These are phyloP conservation scores for Pythium aquatile DNA, from an alignment of 352 stramenopile species.

Conservation along the genomic window DNA sequence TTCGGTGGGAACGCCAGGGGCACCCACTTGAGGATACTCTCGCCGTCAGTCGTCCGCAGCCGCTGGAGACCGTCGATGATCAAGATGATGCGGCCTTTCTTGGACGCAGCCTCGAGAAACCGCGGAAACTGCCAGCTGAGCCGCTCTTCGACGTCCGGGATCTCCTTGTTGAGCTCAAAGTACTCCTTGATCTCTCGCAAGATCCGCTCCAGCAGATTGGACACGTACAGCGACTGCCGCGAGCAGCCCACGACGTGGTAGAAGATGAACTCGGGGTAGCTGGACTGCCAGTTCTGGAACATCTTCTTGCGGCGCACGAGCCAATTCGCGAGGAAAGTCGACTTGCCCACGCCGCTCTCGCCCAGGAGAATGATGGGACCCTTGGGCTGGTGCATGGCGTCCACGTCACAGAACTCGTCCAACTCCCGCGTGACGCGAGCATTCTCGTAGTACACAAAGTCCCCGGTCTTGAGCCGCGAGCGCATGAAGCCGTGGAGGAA, in stretches of 20 bases:
- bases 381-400: constrained; percentile 79
- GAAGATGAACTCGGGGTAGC: constrained; percentile 88
- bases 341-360: constrained; percentile 73
- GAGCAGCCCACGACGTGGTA: constrained; percentile 90
- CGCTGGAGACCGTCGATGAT: constrained; percentile 90
- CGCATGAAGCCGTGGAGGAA: constrained; percentile 86
- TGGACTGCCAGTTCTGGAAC: constrained; percentile 83
- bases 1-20: constrained; percentile 86
- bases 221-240: constrained; percentile 81
- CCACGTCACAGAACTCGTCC: constrained; percentile 85
- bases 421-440: constrained; percentile 55
- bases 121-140: constrained; percentile 90
- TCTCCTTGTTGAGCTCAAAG: constrained; percentile 88
- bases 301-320: constrained; percentile 81
- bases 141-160: constrained; percentile 82
- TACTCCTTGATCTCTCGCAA: constrained; percentile 88
- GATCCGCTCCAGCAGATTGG: constrained; percentile 85
- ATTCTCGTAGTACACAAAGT: constrained; percentile 82
- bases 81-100: constrained; percentile 89
- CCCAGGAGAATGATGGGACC: constrained; percentile 73
- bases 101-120: constrained; percentile 87
- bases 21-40: constrained; percentile 91
- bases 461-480: constrained; percentile 53
- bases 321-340: constrained; percentile 79
- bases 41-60: constrained; percentile 80